These are phyloP conservation scores for Ogataea hybrid DNA, from an alignment of 1,139 yeast genomes.

Conservation along the genomic window DNA sequence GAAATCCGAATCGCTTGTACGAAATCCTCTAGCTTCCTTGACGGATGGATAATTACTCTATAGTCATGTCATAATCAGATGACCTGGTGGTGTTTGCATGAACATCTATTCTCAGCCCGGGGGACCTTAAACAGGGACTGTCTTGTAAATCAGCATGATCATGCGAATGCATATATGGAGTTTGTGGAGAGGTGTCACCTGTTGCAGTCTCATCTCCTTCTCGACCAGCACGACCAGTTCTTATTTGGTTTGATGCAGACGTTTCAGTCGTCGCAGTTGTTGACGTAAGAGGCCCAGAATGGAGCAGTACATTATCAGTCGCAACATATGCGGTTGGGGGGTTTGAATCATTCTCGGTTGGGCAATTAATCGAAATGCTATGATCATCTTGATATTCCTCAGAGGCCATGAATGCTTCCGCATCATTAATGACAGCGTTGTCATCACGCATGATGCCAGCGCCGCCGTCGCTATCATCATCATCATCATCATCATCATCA, in stretches of 20 bases:
- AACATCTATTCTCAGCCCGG: conserved; percentile 15
- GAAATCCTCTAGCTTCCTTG: background rate
- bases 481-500: conserved; percentile 34
- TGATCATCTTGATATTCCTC: conserved; percentile 60
- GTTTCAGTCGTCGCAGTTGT: conserved; percentile 12
- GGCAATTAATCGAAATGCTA: conserved; percentile 32
- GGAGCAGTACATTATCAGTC: conserved; percentile 8
- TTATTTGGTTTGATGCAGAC: conserved; percentile 10
- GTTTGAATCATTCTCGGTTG: background rate
- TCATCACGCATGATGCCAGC: conserved; percentile 29
- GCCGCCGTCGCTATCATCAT: conserved; percentile 25
- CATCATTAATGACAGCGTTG: conserved; percentile 7
- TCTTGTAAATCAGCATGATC: conserved; percentile 8
- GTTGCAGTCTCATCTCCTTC: conserved; percentile 17
- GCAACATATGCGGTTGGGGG: conserved; percentile 2
- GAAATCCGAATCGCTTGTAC: background rate
- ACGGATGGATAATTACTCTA: conserved; percentile 35
- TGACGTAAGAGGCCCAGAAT: conserved; percentile 17
- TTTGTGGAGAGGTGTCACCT: conserved; percentile 24
- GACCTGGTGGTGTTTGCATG: conserved; percentile 30
- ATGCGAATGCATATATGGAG: conserved; percentile 9
- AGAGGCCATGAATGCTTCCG: conserved; percentile 47
- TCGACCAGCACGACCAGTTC: conserved; percentile 6
- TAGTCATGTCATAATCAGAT: conserved; percentile 50
- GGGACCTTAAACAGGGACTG: conserved; percentile 12